These are phyloP conservation scores for Serendipita sp. DNA, from an alignment of 1,284 basidiomycete genomes.

Conservation along the genomic window DNA sequence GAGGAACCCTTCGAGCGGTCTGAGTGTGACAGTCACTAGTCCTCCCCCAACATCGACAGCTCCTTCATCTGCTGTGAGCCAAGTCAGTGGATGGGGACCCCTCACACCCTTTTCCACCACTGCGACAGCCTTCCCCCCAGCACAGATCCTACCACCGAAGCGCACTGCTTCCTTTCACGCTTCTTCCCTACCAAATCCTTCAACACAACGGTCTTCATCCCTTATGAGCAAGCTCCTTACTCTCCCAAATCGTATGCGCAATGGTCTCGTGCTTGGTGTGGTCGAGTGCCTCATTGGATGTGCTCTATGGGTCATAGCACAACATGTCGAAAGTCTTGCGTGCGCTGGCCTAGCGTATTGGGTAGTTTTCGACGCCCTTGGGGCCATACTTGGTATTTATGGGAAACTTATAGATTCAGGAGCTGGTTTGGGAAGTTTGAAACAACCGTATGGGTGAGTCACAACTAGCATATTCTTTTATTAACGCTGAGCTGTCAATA, in stretches of 20 bases:
- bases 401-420: slow-evolving; percentile 15
- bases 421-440: background rate
- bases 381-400: slow-evolving; percentile 41
- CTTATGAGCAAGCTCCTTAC: slow-evolving; percentile 17
- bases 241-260: slow-evolving; percentile 23
- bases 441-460: slow-evolving; percentile 54
- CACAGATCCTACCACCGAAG: slow-evolving; percentile 3
- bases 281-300: slow-evolving; percentile 34
- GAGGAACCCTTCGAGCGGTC: background rate
- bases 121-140: background rate
- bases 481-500: slow-evolving; percentile 20
- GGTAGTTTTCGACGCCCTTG: slow-evolving; percentile 87
- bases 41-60: background rate
- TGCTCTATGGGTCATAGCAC: slow-evolving; percentile 78
- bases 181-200: slow-evolving; percentile 9
- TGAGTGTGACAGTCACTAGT: background rate
- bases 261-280: slow-evolving; percentile 25
- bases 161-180: slow-evolving; percentile 10
- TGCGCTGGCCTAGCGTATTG: slow-evolving; percentile 89
- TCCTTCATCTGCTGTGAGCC: background rate
- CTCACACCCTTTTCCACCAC: slow-evolving; percentile 11
- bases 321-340: slow-evolving; percentile 74
- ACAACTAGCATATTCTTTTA: background rate
- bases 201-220: slow-evolving; percentile 11
- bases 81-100: slow-evolving; percentile 8